Evolutionary conservation across 306 rosid genomes (phyloP).

Genomic region (Mimosa bimucronata): DNA sequence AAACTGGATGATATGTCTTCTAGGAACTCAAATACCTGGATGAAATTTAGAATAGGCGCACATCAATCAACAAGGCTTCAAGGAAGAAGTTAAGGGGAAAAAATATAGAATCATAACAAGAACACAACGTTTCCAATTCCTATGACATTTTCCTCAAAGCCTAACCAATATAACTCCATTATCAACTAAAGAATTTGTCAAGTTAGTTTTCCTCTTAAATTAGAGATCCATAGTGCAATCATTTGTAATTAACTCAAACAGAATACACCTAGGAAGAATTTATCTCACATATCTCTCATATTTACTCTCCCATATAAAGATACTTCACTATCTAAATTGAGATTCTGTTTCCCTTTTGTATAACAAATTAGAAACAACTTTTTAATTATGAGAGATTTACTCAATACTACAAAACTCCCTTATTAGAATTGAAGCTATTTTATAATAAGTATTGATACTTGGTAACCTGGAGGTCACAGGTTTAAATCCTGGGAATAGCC

Average conservation of each 20-base stretch:
- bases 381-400: no score
- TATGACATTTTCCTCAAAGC: not conserved
- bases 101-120: not conserved
- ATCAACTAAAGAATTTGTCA: conserved; percentile 1
- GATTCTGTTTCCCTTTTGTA: no score
- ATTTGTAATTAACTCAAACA: not conserved
- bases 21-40: conserved; percentile 91
- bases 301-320: no score
- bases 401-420: no score
- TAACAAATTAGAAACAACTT: no score
- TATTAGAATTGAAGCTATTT: no score
- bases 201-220: not conserved
- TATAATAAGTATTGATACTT: no score
- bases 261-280: not conserved
- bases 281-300: no score
- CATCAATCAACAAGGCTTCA: conserved; percentile 14
- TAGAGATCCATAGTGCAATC: not conserved
- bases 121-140: not conserved
- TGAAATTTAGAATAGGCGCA: conserved; percentile 20
- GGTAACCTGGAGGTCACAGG: no score
- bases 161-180: not conserved
- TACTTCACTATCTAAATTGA: no score
- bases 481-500: no score
- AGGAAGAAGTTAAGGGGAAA: not conserved
- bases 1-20: conserved; percentile 77